phyloP scores from a whole-genome alignment of 306 rosid genomes.

The Corylus heterophylla region DNA sequence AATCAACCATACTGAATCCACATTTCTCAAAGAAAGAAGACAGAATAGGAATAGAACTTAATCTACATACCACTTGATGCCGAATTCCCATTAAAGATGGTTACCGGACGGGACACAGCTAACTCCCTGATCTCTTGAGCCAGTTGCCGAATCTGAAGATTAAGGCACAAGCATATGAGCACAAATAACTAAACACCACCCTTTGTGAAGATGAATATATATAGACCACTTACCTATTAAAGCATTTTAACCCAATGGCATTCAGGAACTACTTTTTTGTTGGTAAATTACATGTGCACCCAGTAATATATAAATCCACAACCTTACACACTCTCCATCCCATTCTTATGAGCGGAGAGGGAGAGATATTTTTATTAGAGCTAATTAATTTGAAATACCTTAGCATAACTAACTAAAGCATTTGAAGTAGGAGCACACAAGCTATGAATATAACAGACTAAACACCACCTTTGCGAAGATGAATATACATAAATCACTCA shows the following conservation, averaged over 20 bases:
- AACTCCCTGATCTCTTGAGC: constrained; percentile 79
- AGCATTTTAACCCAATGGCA: neutral
- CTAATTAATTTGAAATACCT: too few species aligned
- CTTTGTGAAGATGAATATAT: neutral
- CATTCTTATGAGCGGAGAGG: neutral
- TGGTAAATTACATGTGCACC: neutral
- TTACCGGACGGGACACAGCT: constrained; percentile 58
- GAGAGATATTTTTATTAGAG: neutral
- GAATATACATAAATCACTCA: too few species aligned
- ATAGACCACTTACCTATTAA: neutral
- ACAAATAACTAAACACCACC: neutral
- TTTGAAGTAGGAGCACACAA: too few species aligned
- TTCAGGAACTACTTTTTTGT: neutral
- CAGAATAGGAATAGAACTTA: constrained; percentile 16
- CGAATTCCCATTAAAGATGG: constrained; percentile 54
- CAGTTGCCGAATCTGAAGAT: constrained; percentile 66
- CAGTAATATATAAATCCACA: neutral
- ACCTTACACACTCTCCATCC: neutral
- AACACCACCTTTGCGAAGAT: too few species aligned
- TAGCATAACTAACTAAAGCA: too few species aligned
- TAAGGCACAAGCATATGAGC: neutral
- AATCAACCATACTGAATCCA: neutral
- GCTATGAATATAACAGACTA: too few species aligned
- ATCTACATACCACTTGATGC: constrained; percentile 51
- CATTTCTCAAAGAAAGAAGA: constrained; percentile 2